Conservation (phyloP, 2,329 filamentous ascomycete species). For the Incumbomyces delicatus region DNA sequence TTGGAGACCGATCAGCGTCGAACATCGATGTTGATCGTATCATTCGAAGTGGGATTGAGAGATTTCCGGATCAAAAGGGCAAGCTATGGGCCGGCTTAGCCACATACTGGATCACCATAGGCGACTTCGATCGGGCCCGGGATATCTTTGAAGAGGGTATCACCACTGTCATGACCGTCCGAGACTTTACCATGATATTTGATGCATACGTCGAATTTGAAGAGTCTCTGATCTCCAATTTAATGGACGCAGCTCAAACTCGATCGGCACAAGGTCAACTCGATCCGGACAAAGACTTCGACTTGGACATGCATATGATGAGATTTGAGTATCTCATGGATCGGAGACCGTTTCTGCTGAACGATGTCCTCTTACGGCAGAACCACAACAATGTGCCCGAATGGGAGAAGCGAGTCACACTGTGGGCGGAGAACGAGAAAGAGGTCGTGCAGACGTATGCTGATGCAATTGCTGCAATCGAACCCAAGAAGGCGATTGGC, state of each 20-base stretch:
- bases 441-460: conserved; percentile 94
- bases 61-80: conserved; percentile 87
- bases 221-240: conserved; percentile 80
- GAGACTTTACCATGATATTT: conserved; percentile 93
- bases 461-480: conserved; percentile 82
- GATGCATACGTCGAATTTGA: conserved; percentile 96
- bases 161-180: conserved; percentile 95
- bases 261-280: conserved; percentile 68
- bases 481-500: conserved; percentile 87
- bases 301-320: conserved; percentile 94
- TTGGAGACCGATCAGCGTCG: conserved; percentile 68
- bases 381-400: conserved; percentile 94
- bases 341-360: conserved; percentile 84
- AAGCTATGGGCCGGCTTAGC: conserved; percentile 92
- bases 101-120: conserved; percentile 90
- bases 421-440: conserved; percentile 88
- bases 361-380: conserved; percentile 88
- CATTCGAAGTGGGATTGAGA: conserved; percentile 78
- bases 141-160: conserved; percentile 95
- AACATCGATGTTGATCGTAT: conserved; percentile 88
- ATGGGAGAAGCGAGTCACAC: conserved; percentile 91
- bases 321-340: conserved; percentile 98
- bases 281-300: conserved; percentile 80
- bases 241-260: conserved; percentile 78
- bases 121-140: conserved; percentile 82